Evolutionary conservation across 169 alveolate genomes (phyloP).

Genomic region (Plasmodium vinckei): DNA sequence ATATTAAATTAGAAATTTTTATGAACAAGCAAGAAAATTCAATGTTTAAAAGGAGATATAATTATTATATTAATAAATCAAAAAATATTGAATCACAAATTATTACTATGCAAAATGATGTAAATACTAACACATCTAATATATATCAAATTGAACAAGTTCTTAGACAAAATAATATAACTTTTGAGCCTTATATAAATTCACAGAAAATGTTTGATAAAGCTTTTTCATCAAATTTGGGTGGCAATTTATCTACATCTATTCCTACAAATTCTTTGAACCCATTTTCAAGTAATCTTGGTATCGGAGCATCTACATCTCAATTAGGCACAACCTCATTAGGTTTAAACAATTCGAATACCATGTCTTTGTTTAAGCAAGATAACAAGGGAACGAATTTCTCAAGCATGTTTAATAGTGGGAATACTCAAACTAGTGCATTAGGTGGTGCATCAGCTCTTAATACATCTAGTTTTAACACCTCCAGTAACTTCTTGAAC

Average conservation of each 20-base stretch:
- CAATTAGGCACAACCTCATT: not conserved
- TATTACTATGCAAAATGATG: slow-evolving; percentile 36
- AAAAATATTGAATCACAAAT: slow-evolving; percentile 48
- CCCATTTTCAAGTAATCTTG: not conserved
- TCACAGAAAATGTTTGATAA: slow-evolving; percentile 49
- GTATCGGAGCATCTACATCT: not conserved
- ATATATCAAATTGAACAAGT: slow-evolving; percentile 39
- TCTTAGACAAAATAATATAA: slow-evolving; percentile 18
- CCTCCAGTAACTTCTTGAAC: not conserved
- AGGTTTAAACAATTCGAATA: not conserved
- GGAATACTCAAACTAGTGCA: not conserved
- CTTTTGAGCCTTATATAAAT: slow-evolving; percentile 53
- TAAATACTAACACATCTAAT: slow-evolving; percentile 6
- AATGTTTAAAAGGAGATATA: slow-evolving; percentile 58
- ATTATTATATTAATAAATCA: slow-evolving; percentile 42
- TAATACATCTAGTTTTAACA: not conserved
- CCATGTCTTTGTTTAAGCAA: slow-evolving; percentile 7
- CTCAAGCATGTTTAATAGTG: not conserved
- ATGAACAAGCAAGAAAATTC: slow-evolving; percentile 69
- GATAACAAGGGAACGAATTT: not conserved
- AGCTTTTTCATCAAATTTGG: slow-evolving; percentile 9
- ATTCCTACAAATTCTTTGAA: too few relatives aligned
- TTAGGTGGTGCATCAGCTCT: not conserved
- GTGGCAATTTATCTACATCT: not conserved
- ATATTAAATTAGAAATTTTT: slow-evolving; percentile 41